A percentile compares a stretch with the other conserved stretches of the same genome.
Evolutionary conservation across 208 protist genomes (phyloP).

Genomic region (Lotmaria passim): DNA sequence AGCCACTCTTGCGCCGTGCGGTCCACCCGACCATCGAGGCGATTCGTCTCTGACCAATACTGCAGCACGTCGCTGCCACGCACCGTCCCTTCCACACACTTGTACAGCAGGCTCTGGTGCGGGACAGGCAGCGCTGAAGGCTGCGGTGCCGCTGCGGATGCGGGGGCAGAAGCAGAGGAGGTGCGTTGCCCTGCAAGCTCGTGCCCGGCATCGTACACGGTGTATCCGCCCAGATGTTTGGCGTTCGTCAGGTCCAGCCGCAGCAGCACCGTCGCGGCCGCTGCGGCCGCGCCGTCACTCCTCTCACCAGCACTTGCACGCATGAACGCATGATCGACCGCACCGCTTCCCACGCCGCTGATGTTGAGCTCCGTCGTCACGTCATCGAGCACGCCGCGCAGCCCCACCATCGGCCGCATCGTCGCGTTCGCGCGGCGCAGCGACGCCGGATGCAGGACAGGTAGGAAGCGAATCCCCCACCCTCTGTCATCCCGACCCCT

Average conservation of each 20-base stretch:
- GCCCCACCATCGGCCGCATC: constrained; percentile 78
- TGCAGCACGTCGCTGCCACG: constrained; percentile 67
- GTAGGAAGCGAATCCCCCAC: constrained; percentile 49
- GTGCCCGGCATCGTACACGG: constrained; percentile 11
- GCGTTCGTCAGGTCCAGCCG: constrained; percentile 65
- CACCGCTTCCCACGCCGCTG: constrained; percentile 26
- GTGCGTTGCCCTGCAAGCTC: constrained; percentile 7
- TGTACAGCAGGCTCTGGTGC: constrained; percentile 47
- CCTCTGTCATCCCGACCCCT: not conserved
- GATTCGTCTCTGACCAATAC: constrained; percentile 82
- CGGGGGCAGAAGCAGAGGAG: not conserved
- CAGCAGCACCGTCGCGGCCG: constrained; percentile 51
- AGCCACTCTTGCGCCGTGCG: constrained; percentile 72
- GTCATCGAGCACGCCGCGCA: constrained; percentile 63
- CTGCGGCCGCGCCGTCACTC: not conserved
- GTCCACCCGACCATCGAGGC: constrained; percentile 58
- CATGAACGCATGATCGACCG: no score
- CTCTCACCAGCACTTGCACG: no score
- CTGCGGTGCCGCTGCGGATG: not conserved
- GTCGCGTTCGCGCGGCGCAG: constrained; percentile 44
- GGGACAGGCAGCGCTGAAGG: not conserved
- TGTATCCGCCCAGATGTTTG: constrained; percentile 55
- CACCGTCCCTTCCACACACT: constrained; percentile 66
- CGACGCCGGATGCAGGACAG: constrained; percentile 54
- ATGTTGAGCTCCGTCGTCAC: constrained; percentile 75